A percentile compares a stretch with the other conserved stretches of the same genome.
phyloP scores from a whole-genome alignment of 2,329 filamentous ascomycete genomes.

The Ceratocystis diversiconidia region DNA sequence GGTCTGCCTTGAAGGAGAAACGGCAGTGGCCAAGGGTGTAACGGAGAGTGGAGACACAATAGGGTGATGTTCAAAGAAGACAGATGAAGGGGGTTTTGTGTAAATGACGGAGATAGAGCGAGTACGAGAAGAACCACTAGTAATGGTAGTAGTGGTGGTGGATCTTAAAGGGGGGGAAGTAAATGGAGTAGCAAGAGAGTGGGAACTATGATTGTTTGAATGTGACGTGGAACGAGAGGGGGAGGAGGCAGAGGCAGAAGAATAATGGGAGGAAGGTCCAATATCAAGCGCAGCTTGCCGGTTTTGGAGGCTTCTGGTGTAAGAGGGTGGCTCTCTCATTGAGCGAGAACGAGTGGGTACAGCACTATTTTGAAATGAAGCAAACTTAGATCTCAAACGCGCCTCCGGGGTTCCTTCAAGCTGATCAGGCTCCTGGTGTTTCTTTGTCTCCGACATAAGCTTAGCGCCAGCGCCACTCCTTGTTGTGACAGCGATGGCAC shows the following conservation, averaged over 20 bases:
- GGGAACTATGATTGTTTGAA: conserved; percentile 8
- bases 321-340: conserved; percentile 12
- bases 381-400: conserved; percentile 8
- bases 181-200: conserved; percentile 14
- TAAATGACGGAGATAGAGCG: conserved; percentile 8
- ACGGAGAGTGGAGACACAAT: background rate
- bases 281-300: conserved; percentile 6
- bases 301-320: conserved; percentile 6
- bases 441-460: conserved; percentile 5
- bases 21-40: background rate
- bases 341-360: conserved; percentile 9
- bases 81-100: background rate
- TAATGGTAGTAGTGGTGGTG: background rate
- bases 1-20: background rate
- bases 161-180: conserved; percentile 4
- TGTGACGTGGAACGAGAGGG: conserved; percentile 2
- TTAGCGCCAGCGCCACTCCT: conserved; percentile 1
- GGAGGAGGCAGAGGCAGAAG: background rate
- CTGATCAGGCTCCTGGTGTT: conserved; percentile 17
- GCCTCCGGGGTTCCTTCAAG: conserved; percentile 12
- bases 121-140: conserved; percentile 6
- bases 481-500: background rate
- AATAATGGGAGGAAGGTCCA: background rate
- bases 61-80: conserved; percentile 1
- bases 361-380: conserved; percentile 12